A percentile compares a stretch with the other conserved stretches of the same genome.
Conservation (phyloP, 108 stramenopile species). For the Cylindrotheca closterium region DNA sequence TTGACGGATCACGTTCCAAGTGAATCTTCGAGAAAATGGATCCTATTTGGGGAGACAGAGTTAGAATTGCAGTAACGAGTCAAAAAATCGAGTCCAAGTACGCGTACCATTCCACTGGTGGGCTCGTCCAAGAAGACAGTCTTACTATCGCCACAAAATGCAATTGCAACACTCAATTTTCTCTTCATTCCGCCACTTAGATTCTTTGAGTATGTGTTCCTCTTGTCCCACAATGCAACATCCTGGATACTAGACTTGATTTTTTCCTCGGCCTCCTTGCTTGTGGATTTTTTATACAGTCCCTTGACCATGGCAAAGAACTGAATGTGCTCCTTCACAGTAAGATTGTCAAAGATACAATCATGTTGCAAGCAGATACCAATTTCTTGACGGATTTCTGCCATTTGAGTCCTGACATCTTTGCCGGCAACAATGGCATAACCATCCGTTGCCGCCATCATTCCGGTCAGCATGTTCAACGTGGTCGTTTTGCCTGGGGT, state of each 20-base stretch:
- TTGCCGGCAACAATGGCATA: constrained; percentile 77
- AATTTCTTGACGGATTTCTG: constrained; percentile 60
- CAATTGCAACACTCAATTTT: constrained; percentile 87
- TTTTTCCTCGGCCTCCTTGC: constrained; percentile 52
- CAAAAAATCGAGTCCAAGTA: not conserved
- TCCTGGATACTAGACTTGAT: constrained; percentile 66
- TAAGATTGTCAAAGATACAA: constrained; percentile 83
- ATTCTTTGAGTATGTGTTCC: constrained; percentile 71
- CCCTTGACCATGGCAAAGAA: constrained; percentile 87
- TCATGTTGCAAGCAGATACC: constrained; percentile 96
- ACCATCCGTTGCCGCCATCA: constrained; percentile 86
- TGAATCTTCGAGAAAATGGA: constrained; percentile 84
- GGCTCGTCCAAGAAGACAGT: constrained; percentile 34
- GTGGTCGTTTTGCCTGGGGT: constrained; percentile 44
- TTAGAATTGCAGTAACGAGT: not conserved
- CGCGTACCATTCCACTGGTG: constrained; percentile 39
- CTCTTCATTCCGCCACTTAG: constrained; percentile 89
- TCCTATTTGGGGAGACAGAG: too few species aligned
- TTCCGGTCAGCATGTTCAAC: constrained; percentile 93
- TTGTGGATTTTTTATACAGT: constrained; percentile 46
- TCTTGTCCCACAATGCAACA: constrained; percentile 76
- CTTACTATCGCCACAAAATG: constrained; percentile 76
- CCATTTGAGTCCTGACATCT: constrained; percentile 70
- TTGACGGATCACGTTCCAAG: constrained; percentile 84
- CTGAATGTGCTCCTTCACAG: constrained; percentile 86